Evolutionary conservation across 208 protist genomes (phyloP).

Genomic region (Porcisia deanei): DNA sequence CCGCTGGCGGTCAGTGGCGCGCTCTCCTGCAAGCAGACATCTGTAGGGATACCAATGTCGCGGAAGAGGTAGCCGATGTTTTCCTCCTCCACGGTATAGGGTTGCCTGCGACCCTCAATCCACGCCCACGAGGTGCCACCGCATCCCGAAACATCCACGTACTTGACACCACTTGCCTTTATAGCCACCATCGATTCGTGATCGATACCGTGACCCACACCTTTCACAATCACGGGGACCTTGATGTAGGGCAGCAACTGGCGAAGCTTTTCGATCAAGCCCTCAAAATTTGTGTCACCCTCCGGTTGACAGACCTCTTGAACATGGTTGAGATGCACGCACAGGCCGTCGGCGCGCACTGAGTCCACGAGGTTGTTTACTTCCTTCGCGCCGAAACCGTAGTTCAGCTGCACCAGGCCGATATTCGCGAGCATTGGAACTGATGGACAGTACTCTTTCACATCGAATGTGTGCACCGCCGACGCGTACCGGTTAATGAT

Average conservation of each 20-base stretch:
- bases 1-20: slow-evolving; percentile 44
- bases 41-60: slow-evolving; percentile 86
- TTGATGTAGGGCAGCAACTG: slow-evolving; percentile 76
- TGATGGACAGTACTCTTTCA: slow-evolving; percentile 87
- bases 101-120: slow-evolving; percentile 88
- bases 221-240: slow-evolving; percentile 91
- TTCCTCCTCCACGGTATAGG: slow-evolving; percentile 50
- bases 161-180: slow-evolving; percentile 77
- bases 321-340: slow-evolving; percentile 92
- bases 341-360: slow-evolving; percentile 87
- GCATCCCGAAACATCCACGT: slow-evolving; percentile 88
- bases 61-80: slow-evolving; percentile 90
- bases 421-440: slow-evolving; percentile 93
- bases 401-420: slow-evolving; percentile 92
- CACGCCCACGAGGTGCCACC: slow-evolving; percentile 93
- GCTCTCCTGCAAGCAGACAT: slow-evolving; percentile 75
- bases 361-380: slow-evolving; percentile 82
- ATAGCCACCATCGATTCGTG: slow-evolving; percentile 60
- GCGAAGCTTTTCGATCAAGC: slow-evolving; percentile 72
- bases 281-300: slow-evolving; percentile 91
- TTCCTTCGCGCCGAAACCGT: slow-evolving; percentile 87
- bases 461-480: slow-evolving; percentile 85
- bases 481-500: slow-evolving; percentile 88
- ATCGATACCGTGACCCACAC: slow-evolving; percentile 91
- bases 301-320: slow-evolving; percentile 92